Conservation (phyloP, 805 yeast genomes). For the Candida koratica region DNA sequence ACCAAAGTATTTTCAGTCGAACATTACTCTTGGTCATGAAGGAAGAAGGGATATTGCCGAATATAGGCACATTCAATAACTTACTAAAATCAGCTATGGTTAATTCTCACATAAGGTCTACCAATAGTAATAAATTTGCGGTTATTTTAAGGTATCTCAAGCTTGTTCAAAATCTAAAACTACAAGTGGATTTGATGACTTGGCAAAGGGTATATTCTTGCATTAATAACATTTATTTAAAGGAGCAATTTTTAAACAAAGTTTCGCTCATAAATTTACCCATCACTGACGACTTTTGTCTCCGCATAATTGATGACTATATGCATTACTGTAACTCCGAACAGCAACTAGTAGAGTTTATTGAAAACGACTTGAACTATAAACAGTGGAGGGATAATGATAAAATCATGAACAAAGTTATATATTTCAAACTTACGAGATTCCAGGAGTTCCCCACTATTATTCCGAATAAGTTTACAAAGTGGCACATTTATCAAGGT, state of each 20-base stretch:
- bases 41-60: slow-evolving; percentile 38
- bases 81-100: slow-evolving; percentile 28
- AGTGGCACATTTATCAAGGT: slow-evolving; percentile 10
- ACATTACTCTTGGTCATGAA: slow-evolving; percentile 38
- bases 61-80: slow-evolving; percentile 37
- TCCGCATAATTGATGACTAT: slow-evolving; percentile 34
- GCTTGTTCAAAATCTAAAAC: slow-evolving; percentile 21
- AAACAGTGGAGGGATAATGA: slow-evolving; percentile 28
- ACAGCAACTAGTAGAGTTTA: slow-evolving; percentile 27
- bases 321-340: slow-evolving; percentile 24
- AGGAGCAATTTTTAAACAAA: slow-evolving; percentile 32
- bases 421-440: slow-evolving; percentile 16
- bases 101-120: slow-evolving; percentile 31
- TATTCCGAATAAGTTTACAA: slow-evolving; percentile 2
- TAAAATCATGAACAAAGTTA: slow-evolving; percentile 27
- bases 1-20: slow-evolving; percentile 39
- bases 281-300: slow-evolving; percentile 26
- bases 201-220: slow-evolving; percentile 37
- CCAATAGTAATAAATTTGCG: slow-evolving; percentile 27
- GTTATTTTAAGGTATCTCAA: slow-evolving; percentile 29
- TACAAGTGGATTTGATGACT: slow-evolving; percentile 32
- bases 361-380: slow-evolving; percentile 31
- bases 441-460: slow-evolving; percentile 1
- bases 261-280: slow-evolving; percentile 32
- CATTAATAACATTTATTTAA: slow-evolving; percentile 35